Conservation (phyloP, 2,329 filamentous ascomycete species). For the Ophiobolus disseminans region DNA sequence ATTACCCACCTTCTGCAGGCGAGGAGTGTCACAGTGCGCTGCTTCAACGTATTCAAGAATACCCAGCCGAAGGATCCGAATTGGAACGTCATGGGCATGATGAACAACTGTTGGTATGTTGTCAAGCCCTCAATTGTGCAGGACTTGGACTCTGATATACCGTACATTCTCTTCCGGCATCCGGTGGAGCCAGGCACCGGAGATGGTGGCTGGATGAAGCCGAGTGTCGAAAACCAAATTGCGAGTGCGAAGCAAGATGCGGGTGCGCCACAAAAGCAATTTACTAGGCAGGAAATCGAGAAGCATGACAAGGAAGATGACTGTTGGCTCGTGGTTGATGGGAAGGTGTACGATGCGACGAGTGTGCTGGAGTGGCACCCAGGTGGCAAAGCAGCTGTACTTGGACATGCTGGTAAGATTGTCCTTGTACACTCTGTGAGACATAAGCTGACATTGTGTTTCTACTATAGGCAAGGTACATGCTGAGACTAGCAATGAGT, state of each 20-base stretch:
- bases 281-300: slow-evolving; percentile 62
- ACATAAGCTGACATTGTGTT: no score
- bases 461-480: no score
- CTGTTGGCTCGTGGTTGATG: slow-evolving; percentile 70
- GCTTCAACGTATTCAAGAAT: slow-evolving; percentile 60
- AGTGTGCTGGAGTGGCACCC: slow-evolving; percentile 66
- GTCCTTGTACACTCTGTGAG: no score
- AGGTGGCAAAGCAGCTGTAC: slow-evolving; percentile 60
- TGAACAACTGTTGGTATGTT: slow-evolving; percentile 62
- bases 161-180: slow-evolving; percentile 30
- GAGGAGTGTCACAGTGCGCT: slow-evolving; percentile 55
- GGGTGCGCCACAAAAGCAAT: slow-evolving; percentile 57
- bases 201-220: slow-evolving; percentile 52
- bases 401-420: slow-evolving; percentile 61
- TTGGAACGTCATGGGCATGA: slow-evolving; percentile 63
- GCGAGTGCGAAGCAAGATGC: slow-evolving; percentile 54
- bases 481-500: slow-evolving; percentile 58
- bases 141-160: slow-evolving; percentile 38
- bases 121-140: slow-evolving; percentile 52
- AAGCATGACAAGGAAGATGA: slow-evolving; percentile 37
- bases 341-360: slow-evolving; percentile 69
- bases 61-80: slow-evolving; percentile 55
- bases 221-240: slow-evolving; percentile 55
- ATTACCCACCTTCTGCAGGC: slow-evolving; percentile 54
- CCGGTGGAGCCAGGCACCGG: slow-evolving; percentile 13